These are phyloP conservation scores for Cicer yamashitae DNA, from an alignment of 306 rosid species.

Conservation along the genomic window DNA sequence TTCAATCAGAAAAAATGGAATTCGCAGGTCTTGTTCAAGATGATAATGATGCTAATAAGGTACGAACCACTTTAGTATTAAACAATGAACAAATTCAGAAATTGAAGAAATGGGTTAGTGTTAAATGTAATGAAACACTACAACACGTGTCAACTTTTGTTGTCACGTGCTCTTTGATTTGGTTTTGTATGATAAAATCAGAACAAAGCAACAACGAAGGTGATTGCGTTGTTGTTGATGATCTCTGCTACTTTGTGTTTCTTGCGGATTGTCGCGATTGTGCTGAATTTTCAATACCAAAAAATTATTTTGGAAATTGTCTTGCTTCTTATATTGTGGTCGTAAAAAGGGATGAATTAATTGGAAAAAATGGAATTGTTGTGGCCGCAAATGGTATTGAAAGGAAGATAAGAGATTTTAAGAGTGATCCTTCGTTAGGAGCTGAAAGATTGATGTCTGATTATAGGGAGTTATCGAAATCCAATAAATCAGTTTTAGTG, in stretches of 20 bases:
- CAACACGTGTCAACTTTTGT: constrained; percentile 47
- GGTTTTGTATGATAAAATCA: constrained; percentile 43
- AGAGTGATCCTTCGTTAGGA: constrained; percentile 39
- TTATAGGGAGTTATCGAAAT: not conserved
- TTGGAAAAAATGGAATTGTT: constrained; percentile 48
- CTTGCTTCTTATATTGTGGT: not conserved
- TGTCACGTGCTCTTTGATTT: constrained; percentile 44
- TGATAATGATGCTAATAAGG: not conserved
- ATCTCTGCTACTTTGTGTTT: constrained; percentile 34
- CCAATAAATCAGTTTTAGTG: not conserved
- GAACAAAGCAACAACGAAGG: constrained; percentile 15
- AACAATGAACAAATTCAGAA: constrained; percentile 22
- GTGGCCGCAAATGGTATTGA: constrained; percentile 44
- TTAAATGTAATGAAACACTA: not conserved
- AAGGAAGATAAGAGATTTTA: constrained; percentile 38
- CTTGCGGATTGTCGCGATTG: constrained; percentile 56
- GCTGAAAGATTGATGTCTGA: constrained; percentile 44
- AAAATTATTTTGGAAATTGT: constrained; percentile 57
- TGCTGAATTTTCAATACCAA: constrained; percentile 43
- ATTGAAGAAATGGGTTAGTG: constrained; percentile 32
- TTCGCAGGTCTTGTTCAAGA: not conserved
- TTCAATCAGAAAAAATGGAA: not conserved
- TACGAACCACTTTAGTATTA: constrained; percentile 31
- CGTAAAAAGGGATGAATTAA: constrained; percentile 38
- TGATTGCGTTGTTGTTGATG: not conserved